Evolutionary conservation across 1,139 yeast species (phyloP).

Genomic region (Wickerhamomyces sp.): DNA sequence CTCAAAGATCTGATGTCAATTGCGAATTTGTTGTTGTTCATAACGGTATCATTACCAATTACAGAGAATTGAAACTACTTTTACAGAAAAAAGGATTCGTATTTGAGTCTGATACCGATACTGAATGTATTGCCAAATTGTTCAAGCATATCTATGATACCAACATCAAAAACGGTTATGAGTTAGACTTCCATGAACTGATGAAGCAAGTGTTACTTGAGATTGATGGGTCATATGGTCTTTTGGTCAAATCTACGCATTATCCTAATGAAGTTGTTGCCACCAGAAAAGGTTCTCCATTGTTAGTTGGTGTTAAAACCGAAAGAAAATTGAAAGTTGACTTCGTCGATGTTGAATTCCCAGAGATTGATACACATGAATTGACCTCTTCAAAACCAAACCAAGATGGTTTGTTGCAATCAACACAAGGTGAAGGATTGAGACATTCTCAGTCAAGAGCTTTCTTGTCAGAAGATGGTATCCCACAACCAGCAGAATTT

Average conservation of each 20-base stretch:
- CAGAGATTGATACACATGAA: slow-evolving; percentile 42
- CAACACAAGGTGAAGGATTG: slow-evolving; percentile 36
- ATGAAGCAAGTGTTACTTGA: slow-evolving; percentile 91
- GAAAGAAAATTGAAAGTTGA: slow-evolving; percentile 94
- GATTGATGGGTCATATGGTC: slow-evolving; percentile 96
- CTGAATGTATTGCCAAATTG: slow-evolving; percentile 95
- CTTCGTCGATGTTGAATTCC: slow-evolving; percentile 97
- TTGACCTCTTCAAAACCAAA: slow-evolving; percentile 21
- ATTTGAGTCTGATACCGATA: slow-evolving; percentile 93
- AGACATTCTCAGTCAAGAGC: slow-evolving; percentile 93
- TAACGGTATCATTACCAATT: slow-evolving; percentile 97
- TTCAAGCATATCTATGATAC: slow-evolving; percentile 88
- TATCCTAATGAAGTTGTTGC: slow-evolving; percentile 97
- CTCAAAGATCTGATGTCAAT: slow-evolving; percentile 80
- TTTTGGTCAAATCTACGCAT: slow-evolving; percentile 85
- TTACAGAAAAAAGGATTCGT: slow-evolving; percentile 71
- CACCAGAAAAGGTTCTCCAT: slow-evolving; percentile 96
- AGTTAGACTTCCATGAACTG: slow-evolving; percentile 82
- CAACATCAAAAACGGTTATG: slow-evolving; percentile 59
- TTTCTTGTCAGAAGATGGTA: slow-evolving; percentile 83
- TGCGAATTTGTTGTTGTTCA: slow-evolving; percentile 92
- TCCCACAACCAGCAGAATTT: slow-evolving; percentile 93
- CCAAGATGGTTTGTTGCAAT: slow-evolving; percentile 19
- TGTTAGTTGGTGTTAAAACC: slow-evolving; percentile 94
- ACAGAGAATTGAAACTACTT: slow-evolving; percentile 81